These are phyloP conservation scores for Leucoagaricus sp. DNA, from an alignment of 1,284 basidiomycete genomes.

Conservation along the genomic window DNA sequence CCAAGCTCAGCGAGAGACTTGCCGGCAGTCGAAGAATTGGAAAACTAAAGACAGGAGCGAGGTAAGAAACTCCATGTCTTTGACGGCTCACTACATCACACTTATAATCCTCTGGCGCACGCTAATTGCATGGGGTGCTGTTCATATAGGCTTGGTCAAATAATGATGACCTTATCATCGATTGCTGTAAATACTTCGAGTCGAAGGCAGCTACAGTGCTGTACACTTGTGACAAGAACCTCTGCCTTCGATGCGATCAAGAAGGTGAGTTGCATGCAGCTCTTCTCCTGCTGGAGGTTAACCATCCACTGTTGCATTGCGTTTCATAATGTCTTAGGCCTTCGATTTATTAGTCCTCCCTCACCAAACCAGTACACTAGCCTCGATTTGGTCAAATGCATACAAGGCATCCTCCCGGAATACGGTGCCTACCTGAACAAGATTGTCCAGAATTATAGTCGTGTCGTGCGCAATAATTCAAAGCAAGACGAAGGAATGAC, in stretches of 20 bases:
- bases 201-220: slow-evolving; percentile 44
- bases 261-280: slow-evolving; percentile 41
- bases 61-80: too few species aligned
- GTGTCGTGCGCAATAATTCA: slow-evolving; percentile 16
- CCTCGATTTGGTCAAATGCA: slow-evolving; percentile 40
- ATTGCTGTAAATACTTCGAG: slow-evolving; percentile 67
- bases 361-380: slow-evolving; percentile 38
- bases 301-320: not conserved
- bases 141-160: slow-evolving; percentile 36
- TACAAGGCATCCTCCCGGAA: slow-evolving; percentile 39
- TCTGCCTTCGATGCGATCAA: slow-evolving; percentile 54
- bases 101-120: not conserved
- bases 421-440: slow-evolving; percentile 14
- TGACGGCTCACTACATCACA: slow-evolving; percentile 9
- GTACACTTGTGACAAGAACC: slow-evolving; percentile 66
- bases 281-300: not conserved
- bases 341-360: slow-evolving; percentile 34
- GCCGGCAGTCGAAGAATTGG: slow-evolving; percentile 58
- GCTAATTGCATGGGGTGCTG: too few species aligned
- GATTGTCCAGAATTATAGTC: slow-evolving; percentile 7
- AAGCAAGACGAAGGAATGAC: slow-evolving; percentile 57
- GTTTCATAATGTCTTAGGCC: slow-evolving; percentile 22
- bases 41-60: slow-evolving; percentile 47
- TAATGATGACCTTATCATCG: slow-evolving; percentile 63
- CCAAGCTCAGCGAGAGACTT: slow-evolving; percentile 68